Evolutionary conservation across 169 alveolate species (phyloP), one percentile per base, ranked within the genome.

Genomic region (Ichthyophthirius multifiliis): DNA sequence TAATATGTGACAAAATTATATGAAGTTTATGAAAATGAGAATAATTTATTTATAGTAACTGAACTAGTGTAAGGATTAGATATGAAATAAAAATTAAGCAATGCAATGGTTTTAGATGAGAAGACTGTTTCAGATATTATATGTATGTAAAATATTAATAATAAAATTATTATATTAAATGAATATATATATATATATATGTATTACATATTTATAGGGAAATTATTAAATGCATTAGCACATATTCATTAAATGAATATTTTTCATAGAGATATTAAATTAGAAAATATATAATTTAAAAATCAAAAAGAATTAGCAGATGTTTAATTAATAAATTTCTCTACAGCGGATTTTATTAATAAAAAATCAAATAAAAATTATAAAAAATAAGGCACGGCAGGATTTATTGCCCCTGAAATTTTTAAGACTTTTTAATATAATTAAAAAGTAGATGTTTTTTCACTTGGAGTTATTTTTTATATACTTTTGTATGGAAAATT

Each of bases 401-500:
- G 86, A 5, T 81, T 48, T 43, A 71, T 67, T 15, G 86, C 86
- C 5, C 86, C 86, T 37, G 86, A 81, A 62, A 43, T 81, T 7
- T 73, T 71, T 47, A 81, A 55, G 31, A 55, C 23, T 41, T 71
- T 41, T 27, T 31, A 39, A 35, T 71, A 81, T 30, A 76, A 73
- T 47, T 35, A 23, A 18, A 81, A 81, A 43, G 63, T 81, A 15
- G 86, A 81, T 43, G 43, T 81, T 9, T 81, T 81, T 81, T 20
- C 73, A 9, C 31, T 81, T 43, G 86, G 86, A 13, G 39, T 71
- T 32, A 65, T 81, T 13, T 81, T 47, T 73, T 81, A 81, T n/a
- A 15, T 73, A 6, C 55, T 81, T n/a, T 65, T 81, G 9, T 81
- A 39, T 73, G 86, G 86, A 2, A 74, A 45, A 20, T 13, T 71